Evolutionary conservation across 495 filamentous ascomycete species (phyloP), one percentile per base, ranked within the genome.

Genomic region (Hypoxylon subgilvum): DNA sequence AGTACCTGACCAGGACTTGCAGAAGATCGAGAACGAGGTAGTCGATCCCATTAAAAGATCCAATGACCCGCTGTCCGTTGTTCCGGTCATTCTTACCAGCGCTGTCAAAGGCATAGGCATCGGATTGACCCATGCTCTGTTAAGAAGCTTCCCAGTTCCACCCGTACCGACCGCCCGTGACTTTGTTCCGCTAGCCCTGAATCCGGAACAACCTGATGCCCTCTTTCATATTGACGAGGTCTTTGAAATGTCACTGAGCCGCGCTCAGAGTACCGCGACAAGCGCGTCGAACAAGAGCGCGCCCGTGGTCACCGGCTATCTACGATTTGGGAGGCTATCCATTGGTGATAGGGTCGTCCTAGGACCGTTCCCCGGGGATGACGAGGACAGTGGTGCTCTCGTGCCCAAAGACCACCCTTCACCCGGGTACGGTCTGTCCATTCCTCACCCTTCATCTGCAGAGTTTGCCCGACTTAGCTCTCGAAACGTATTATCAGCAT

Each of bases 191-290:
- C 70, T 62, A 0, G 75, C 71, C 3, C 54, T 75, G 23, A 79
- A 80, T 46, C 75, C 75, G 6, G 75, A 82, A 50, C 77, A 82
- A 34, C 79, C 81, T 3, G 65, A 72, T 1, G 79, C 78, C 17
- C 63, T 96, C 1, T 97, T 96, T 62, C 90, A 96, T 66, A 82
- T 97, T 16, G 94, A 97, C 66, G 94, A 97, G 54, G 83, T 77
- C 6, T 84, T 80, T 63, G 78, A 82, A 12, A 76, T 89, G 25
- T 79, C 86, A 12, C 72, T 76, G 2, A 74, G 76, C 2, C 75
- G 73, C 21, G 66, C 73, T 4, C 64, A 79, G 13, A 71, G 73
- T 7, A 76, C 80, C 0, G 76, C 74, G n/a, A 79, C 79, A 43
- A 69, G 77, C 12, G 77, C 74, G 55, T 74, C 74, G 3, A 55